These are phyloP conservation scores for Venturia effusa DNA, from an alignment of 2,329 filamentous ascomycete species.

Conservation along the genomic window DNA sequence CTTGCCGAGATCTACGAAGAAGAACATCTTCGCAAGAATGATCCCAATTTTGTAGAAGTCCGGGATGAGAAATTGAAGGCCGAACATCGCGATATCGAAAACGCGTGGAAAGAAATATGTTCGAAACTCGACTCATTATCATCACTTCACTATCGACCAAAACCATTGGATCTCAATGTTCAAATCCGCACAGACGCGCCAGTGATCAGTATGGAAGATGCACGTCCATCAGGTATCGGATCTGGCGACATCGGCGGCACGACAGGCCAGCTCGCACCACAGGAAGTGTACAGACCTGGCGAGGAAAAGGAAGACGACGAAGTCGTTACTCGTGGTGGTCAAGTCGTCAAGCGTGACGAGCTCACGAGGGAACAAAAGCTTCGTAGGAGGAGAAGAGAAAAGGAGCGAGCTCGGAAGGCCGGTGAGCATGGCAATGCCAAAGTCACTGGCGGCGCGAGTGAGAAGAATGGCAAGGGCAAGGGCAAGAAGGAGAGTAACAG, in stretches of 20 bases:
- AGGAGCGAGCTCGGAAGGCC: constrained; percentile 71
- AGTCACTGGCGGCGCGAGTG: constrained; percentile 20
- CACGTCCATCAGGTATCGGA: constrained; percentile 65
- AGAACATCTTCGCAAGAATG: constrained; percentile 68
- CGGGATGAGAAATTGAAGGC: constrained; percentile 72
- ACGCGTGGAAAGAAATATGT: constrained; percentile 71
- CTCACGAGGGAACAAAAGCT: constrained; percentile 80
- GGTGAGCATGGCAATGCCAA: constrained; percentile 31
- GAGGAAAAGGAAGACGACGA: constrained; percentile 59
- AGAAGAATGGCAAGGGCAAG: constrained; percentile 36
- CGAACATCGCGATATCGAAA: constrained; percentile 73
- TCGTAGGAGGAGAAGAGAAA: constrained; percentile 65
- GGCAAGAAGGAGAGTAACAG: constrained; percentile 48
- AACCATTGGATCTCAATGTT: constrained; percentile 67
- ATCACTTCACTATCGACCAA: constrained; percentile 93
- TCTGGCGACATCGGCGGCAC: constrained; percentile 52
- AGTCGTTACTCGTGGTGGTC: constrained; percentile 64
- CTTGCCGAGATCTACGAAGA: constrained; percentile 92
- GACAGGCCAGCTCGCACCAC: constrained; percentile 71
- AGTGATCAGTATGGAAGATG: constrained; percentile 91
- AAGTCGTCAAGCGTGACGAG: constrained; percentile 71
- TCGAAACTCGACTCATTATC: constrained; percentile 77
- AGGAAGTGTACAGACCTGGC: constrained; percentile 83
- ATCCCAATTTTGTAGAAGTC: constrained; percentile 72
- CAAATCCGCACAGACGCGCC: constrained; percentile 84